Conservation (phyloP, 306 rosid species). For the Medicago arabica region DNA sequence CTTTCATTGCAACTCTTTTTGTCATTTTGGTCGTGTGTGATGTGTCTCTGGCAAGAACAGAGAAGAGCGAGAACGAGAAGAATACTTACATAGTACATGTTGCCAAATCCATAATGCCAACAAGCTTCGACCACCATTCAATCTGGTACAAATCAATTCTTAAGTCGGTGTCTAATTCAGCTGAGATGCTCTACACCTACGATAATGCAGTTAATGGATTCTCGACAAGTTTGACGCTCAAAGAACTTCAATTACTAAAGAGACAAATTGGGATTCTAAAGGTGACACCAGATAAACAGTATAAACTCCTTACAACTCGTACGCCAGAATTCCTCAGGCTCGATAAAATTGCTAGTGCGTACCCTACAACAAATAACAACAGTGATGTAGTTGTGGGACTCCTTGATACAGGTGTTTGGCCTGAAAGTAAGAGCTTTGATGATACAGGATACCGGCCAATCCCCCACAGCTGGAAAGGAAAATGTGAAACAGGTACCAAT, state of each 20-base stretch:
- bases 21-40: slow-evolving; percentile 39
- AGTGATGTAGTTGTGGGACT: slow-evolving; percentile 65
- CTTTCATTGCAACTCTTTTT: not conserved
- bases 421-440: slow-evolving; percentile 85
- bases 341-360: slow-evolving; percentile 37
- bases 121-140: slow-evolving; percentile 57
- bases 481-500: slow-evolving; percentile 65
- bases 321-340: slow-evolving; percentile 81
- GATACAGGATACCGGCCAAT: slow-evolving; percentile 70
- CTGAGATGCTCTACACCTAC: slow-evolving; percentile 75
- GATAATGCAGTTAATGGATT: slow-evolving; percentile 73
- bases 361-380: slow-evolving; percentile 38
- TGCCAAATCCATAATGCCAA: slow-evolving; percentile 73
- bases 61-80: slow-evolving; percentile 26
- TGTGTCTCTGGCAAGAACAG: slow-evolving; percentile 42
- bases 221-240: slow-evolving; percentile 61
- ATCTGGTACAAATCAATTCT: slow-evolving; percentile 76
- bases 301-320: slow-evolving; percentile 81
- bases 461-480: slow-evolving; percentile 75
- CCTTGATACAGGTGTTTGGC: slow-evolving; percentile 85
- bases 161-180: slow-evolving; percentile 56
- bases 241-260: slow-evolving; percentile 56
- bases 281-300: slow-evolving; percentile 58
- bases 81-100: slow-evolving; percentile 72
- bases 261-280: slow-evolving; percentile 59